Base-by-base conservation (phyloP, 768 basidiomycete genomes). In the Boletus speciosus region DNA sequence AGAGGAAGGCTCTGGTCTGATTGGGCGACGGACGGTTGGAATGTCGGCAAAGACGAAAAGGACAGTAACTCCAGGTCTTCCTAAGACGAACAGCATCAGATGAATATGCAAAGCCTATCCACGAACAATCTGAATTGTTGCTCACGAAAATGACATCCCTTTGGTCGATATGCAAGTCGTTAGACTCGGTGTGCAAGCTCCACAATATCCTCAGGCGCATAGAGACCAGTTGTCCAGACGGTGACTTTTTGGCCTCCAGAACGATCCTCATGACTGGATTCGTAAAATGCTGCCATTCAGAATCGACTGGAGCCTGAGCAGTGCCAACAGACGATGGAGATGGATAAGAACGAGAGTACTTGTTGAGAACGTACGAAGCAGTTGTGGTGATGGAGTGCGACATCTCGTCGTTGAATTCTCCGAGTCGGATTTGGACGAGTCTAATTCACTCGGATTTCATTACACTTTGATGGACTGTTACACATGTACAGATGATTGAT, bases 221-320 rank as follows among this genome's bases (percentile, higher is more conserved):
- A 41, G 86, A 88, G 57, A 83, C 80, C 5, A 87, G 74, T 37
- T 78, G 76, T 21, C 75, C 76, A 14, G 73, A 70, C 5, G 70
- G 70, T 27, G 77, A 73, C 65, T 77, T 84, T 59, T 74, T 81
- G 34, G 77, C 74, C 64, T 91, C 87, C 31, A 91, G 74, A 23
- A 79, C 68, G 31, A 90, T 76, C 37, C 73, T 78, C 54, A 91
- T 80, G 47, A 77, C 68, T 1, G 89, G 88, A 60, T 90, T 88
- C 19, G 79, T 79, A 61, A 84, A 90, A 63, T 90, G 88, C 62
- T 89, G 85, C 89, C 89, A 91, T 65, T 88, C 86, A 3, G 74
- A 63, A 34, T 75, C 68, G 16, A 36, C 56, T 16, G 56, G 51
- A 34, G 69, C 64, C 47, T 58, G 64, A 29, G 51, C 25, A 6